Conservation (phyloP, 148 eudicot species). For the Fagopyrum tataricum region DNA sequence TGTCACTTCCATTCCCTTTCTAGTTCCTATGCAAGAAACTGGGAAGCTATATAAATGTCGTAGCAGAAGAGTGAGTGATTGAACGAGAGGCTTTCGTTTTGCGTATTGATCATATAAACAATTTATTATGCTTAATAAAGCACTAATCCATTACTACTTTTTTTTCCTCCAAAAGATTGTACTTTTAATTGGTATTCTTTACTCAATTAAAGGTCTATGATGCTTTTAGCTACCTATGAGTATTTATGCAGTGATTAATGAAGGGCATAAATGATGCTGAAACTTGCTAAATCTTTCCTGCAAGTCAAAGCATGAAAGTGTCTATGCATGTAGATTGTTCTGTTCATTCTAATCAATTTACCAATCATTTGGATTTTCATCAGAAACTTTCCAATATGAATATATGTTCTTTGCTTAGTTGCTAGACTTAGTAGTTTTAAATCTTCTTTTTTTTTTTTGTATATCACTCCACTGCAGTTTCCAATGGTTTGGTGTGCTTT, state of each 20-base stretch:
- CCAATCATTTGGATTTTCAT: neutral
- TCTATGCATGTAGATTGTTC: neutral
- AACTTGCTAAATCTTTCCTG: neutral
- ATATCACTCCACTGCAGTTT: neutral
- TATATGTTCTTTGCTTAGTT: too few species aligned
- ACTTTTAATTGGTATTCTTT: too few species aligned
- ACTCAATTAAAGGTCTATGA: neutral
- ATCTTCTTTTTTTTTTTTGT: neutral
- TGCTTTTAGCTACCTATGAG: neutral
- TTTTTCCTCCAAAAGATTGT: too few species aligned
- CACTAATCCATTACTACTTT: too few species aligned
- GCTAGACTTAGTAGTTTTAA: neutral
- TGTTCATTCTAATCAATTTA: neutral
- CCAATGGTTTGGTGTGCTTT: neutral
- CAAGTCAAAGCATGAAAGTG: neutral
- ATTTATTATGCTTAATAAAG: too few species aligned
- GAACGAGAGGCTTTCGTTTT: neutral
- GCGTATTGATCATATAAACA: neutral
- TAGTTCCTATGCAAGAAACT: constrained; percentile 26
- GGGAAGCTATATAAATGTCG: constrained; percentile 17
- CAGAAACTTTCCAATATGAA: neutral
- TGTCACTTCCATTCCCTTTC: constrained; percentile 30
- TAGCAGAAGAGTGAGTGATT: constrained; percentile 47
- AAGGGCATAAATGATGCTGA: neutral
- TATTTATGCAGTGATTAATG: neutral